Evolutionary conservation across 2,329 filamentous ascomycete species (phyloP), one percentile per base, ranked within the genome.

Genomic region (Pseudogymnoascus sp.): DNA sequence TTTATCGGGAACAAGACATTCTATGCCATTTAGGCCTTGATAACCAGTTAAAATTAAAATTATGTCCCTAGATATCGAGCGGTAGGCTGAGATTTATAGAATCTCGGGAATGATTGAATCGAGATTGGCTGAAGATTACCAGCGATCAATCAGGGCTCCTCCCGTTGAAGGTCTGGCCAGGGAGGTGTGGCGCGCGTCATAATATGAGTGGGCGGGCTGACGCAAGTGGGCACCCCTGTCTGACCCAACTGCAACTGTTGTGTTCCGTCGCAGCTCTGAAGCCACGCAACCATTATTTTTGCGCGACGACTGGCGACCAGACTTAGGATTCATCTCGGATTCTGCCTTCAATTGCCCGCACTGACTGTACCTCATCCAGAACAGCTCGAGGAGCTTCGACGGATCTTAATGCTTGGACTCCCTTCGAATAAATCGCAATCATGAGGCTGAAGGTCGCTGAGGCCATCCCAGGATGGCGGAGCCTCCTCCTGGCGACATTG

Each of bases 371-470:
- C 59, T 26, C 35, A 26, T 61, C 33, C 59, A 61, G 26, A 33
- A 62, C 36, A 62, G 61, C 61, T 62, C 42, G 21, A 53, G 36
- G 61, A 62, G 61, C 61, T 62, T 64, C 40, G 36, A 17, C 59
- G 33, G 36, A 69, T 31, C 68, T 74, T 73, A 65, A 74, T 74
- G 72, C 68, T 68, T 69, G 66, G 63, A 66, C 63, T 64, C 44
- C 63, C 50, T 62, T 65, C 28, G 40, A 23, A 47, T 63, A 67
- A 64, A 64, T 64, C 64, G 68, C 69, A 67, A 73, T 67, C 65
- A 74, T 74, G 72, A 74, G 70, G 73, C 67, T 74, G 64, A 68
- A 69, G 50, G 66, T 26, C 33, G 26, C 36, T 64, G 65, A 26
- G 67, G 66, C 59, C 40, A 23, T 44, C 69, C 62, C 67, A 64